Percentiles rank a stretch among this genome's conserved stretches.
Conservation (phyloP, 495 filamentous ascomycete species). For the Aspergillus sclerotioniger region DNA sequence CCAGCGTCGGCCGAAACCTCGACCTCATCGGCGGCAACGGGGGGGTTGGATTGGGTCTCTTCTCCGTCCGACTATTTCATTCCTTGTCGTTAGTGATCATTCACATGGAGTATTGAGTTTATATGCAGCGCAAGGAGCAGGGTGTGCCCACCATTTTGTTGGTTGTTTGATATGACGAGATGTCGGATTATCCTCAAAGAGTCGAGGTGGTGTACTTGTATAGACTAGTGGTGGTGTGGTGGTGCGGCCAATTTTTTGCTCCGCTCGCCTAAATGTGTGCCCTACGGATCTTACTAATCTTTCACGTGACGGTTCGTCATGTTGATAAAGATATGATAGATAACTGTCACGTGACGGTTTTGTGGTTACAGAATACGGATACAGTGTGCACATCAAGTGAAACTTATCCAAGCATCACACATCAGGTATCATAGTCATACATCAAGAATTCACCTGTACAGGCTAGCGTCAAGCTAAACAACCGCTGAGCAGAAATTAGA, state of each 20-base stretch:
- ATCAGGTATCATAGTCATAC: slow-evolving; percentile 54
- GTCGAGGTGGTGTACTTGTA: slow-evolving; percentile 28
- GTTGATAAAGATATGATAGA: too few relatives aligned
- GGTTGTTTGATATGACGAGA: slow-evolving; percentile 27
- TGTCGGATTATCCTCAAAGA: slow-evolving; percentile 69
- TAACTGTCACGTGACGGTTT: neutral
- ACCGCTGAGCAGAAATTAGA: slow-evolving; percentile 32
- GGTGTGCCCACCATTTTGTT: slow-evolving; percentile 46
- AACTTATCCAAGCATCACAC: slow-evolving; percentile 31
- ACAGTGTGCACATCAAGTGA: too few relatives aligned
- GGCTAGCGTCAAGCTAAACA: slow-evolving; percentile 27
- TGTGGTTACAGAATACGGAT: too few relatives aligned
- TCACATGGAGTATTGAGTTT: too few relatives aligned
- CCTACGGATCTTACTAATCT: slow-evolving; percentile 2
- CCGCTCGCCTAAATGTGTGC: slow-evolving; percentile 31
- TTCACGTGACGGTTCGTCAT: too few relatives aligned
- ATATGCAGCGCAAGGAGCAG: too few relatives aligned
- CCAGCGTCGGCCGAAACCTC: slow-evolving; percentile 84
- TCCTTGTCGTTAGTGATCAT: slow-evolving; percentile 15
- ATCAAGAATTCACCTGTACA: slow-evolving; percentile 42
- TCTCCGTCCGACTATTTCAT: slow-evolving; percentile 69
- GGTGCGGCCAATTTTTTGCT: slow-evolving; percentile 26
- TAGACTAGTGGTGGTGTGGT: slow-evolving; percentile 21
- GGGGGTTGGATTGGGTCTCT: slow-evolving; percentile 73
- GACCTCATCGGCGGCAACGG: slow-evolving; percentile 79